Base-by-base conservation (phyloP, 1,139 yeast species). In the Blastobotrys arbuscula region DNA sequence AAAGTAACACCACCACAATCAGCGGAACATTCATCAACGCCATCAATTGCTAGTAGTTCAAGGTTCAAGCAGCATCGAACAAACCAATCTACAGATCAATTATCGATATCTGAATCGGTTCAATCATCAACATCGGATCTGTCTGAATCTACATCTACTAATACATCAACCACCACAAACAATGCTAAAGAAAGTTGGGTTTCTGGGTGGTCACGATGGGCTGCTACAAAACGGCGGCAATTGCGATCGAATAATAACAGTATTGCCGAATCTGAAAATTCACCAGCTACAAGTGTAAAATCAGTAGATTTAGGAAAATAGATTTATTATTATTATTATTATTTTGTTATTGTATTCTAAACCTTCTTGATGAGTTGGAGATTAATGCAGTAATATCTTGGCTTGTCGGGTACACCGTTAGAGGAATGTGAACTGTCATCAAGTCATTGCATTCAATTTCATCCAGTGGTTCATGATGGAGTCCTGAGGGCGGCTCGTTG, bases 391-490 rank as follows among this genome's bases (percentile, higher is more conserved):
- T 56, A 31, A 63, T 60, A 48, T 63, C 66, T 41, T 62, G 64
- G 47, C 62, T 61, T 1, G 67, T 63, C 0, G 67, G 65, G 36
- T 55, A 54, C 15, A 63, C 65, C 28, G 57, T 53, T 5, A 67
- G 43, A 1, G 71, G 71, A 20, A 67, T 63, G 9, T 66, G 61
- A 45, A 34, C 38, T 10, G 20, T 18, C 9, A 19, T 34, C 68
- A 63, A 15, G 61, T 52, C 41, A 67, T 61, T 18, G 58, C 45
- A 35, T 64, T 68, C 42, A 67, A 59, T 12, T 58, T 57, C 3
- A 66, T 55, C 18, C 38, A 4, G 20, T 3, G 40, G 24, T 5
- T 37, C 40, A 20, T 20, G 26, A 37, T 19, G 40, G 56, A 56
- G 57, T 2, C 67, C 63, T 5, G 53, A 50, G 12, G 55, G 48